Evolutionary conservation across 768 basidiomycete genomes (phyloP).

Genomic region (Porphyrellus cyaneotinctus): DNA sequence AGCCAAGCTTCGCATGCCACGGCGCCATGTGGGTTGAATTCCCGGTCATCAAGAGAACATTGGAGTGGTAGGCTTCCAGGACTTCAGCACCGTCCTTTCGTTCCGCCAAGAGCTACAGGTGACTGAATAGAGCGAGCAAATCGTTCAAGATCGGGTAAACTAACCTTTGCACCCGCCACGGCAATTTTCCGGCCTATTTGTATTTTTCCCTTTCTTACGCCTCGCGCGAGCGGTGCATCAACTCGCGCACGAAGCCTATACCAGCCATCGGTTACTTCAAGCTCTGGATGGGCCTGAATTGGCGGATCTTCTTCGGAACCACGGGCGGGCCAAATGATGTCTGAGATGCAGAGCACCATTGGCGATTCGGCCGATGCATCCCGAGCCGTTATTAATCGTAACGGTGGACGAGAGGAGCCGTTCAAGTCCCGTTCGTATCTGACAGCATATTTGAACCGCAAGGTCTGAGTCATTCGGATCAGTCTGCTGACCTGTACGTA

Average conservation of each 20-base stretch:
- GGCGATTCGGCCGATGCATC: slow-evolving; percentile 78
- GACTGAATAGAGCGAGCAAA: neutral
- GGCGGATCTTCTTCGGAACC: slow-evolving; percentile 35
- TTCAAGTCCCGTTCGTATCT: slow-evolving; percentile 91
- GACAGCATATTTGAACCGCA: slow-evolving; percentile 1
- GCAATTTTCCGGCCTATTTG: slow-evolving; percentile 80
- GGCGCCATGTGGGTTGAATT: slow-evolving; percentile 84
- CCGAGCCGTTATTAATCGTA: slow-evolving; percentile 77
- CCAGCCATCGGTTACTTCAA: slow-evolving; percentile 99
- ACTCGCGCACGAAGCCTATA: slow-evolving; percentile 77
- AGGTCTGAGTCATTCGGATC: neutral
- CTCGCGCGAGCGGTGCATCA: slow-evolving; percentile 70
- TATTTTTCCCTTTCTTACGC: slow-evolving; percentile 61
- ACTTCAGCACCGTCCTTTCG: slow-evolving; percentile 78
- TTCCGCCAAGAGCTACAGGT: slow-evolving; percentile 57
- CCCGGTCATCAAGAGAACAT: slow-evolving; percentile 63
- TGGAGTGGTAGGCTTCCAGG: slow-evolving; percentile 71
- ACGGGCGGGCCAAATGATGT: slow-evolving; percentile 52
- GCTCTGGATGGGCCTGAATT: slow-evolving; percentile 44
- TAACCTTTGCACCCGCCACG: slow-evolving; percentile 73
- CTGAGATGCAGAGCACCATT: slow-evolving; percentile 81
- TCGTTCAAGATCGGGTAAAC: slow-evolving; percentile 20
- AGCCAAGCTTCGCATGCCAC: slow-evolving; percentile 89
- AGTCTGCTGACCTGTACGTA: slow-evolving; percentile 63
- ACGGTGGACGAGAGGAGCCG: slow-evolving; percentile 68